A percentile compares a stretch with the other conserved stretches of the same genome.
phyloP scores from a whole-genome alignment of 2,329 filamentous ascomycete species.

The Aurifilum marmelostoma region DNA sequence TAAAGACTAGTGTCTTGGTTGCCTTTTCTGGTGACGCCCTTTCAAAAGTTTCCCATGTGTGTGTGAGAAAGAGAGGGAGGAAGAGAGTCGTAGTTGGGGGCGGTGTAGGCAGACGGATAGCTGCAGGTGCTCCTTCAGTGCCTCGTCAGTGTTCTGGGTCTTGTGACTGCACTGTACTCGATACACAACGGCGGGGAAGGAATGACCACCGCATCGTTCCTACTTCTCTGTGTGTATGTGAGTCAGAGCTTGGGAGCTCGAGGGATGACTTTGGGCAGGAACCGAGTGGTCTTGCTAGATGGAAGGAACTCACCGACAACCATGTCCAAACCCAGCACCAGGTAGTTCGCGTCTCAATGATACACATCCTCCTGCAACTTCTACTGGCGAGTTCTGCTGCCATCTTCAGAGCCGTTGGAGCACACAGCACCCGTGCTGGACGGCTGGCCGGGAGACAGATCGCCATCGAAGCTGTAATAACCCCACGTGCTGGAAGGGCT shows the following conservation, averaged over 20 bases:
- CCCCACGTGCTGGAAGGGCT: not conserved
- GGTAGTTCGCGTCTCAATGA: not conserved
- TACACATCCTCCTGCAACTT: not conserved
- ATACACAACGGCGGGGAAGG: not conserved
- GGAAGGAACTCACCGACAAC: not conserved
- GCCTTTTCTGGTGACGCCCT: not conserved
- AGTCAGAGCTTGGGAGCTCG: not conserved
- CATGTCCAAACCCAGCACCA: not conserved
- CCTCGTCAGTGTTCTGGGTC: not conserved
- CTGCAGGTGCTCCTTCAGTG: not conserved
- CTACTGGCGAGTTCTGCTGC: not conserved
- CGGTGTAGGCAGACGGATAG: not conserved
- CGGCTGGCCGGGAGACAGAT: not conserved
- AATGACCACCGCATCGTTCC: not conserved
- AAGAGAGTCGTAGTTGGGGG: not conserved
- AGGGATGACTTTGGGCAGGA: not conserved
- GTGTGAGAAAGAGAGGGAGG: too few relatives aligned
- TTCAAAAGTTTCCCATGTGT: not conserved
- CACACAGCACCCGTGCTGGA: constrained; percentile 1
- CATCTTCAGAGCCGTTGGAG: not conserved
- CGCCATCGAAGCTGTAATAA: not conserved
- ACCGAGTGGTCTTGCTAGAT: not conserved
- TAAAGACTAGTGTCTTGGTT: not conserved
- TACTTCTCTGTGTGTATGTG: not conserved
- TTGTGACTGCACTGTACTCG: not conserved